phyloP scores from a whole-genome alignment of 352 stramenopile species.

The Globisporangium recalcitrans region DNA sequence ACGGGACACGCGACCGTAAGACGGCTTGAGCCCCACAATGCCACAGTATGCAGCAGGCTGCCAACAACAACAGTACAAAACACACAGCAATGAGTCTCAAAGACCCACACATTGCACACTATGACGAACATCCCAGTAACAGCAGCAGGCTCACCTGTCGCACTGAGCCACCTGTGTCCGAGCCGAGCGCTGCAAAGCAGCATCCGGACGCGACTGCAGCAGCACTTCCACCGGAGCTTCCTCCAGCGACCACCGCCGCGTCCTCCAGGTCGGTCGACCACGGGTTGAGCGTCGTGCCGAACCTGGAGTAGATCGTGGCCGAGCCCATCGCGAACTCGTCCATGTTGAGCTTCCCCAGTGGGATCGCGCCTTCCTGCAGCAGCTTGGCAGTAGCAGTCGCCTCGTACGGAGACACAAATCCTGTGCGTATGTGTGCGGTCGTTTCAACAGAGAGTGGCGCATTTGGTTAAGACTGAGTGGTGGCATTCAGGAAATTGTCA shows the following conservation, averaged over 20 bases:
- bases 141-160: conserved; percentile 60
- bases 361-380: conserved; percentile 86
- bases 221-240: conserved; percentile 93
- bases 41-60: conserved; percentile 93
- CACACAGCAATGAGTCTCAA: not conserved
- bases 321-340: conserved; percentile 99
- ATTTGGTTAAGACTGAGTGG: not conserved
- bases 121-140: not conserved
- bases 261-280: conserved; percentile 65
- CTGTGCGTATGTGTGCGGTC: not conserved
- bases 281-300: conserved; percentile 86
- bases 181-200: conserved; percentile 91
- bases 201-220: conserved; percentile 90
- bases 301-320: conserved; percentile 88
- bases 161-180: conserved; percentile 97
- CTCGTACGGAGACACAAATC: conserved; percentile 89
- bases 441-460: not conserved
- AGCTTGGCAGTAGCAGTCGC: conserved; percentile 83
- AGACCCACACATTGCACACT: not conserved
- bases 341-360: conserved; percentile 97
- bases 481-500: too few species aligned
- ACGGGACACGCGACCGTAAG: conserved; percentile 95
- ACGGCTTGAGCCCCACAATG: conserved; percentile 96
- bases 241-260: conserved; percentile 77
- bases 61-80: not conserved